Base-by-base conservation (phyloP, 1,284 basidiomycete genomes). In the Ustilago tritici region DNA sequence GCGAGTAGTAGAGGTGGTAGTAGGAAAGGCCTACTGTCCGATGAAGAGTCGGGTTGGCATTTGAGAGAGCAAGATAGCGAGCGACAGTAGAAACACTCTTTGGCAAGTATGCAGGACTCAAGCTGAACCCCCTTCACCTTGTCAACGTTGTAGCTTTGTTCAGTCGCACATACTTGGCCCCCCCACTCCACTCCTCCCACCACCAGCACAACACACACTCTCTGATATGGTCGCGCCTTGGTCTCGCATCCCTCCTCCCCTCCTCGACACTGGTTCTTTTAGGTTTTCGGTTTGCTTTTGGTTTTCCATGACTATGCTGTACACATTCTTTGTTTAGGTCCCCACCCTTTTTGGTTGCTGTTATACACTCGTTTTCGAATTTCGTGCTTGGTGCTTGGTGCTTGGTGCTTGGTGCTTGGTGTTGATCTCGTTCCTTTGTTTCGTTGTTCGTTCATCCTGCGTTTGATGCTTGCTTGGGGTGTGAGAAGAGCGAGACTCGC, bases 21-120 rank as follows among this genome's bases (percentile, higher is more conserved):
- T 35, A 54, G 72, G 34, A 47, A 64, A 6, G 68, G 68, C 7
- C 65, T 59, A 9, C 36, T 63, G 34, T 71, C 69, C 7, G 72
- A 79, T 36, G 74, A 79, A 40, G 77, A 79, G 49, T 67, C 63
- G 41, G 77, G 77, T 38, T 79, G 77, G 74, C 77, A 79, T 66
- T 47, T 79, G 49, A 64, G 65, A 15, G 77, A 79, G 41, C 67
- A 79, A 8, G 61, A 70, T 0, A 67, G 64, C n/a, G 64, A 77
- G 54, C 67, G 65, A 14, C 70, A 58, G 53, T 40, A 5, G 23
- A 10, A 32, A 17, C 17, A 9, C 47, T 17, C 38, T 50, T 12
- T 14, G 14, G 17, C 11, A 55, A 34, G 35, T 9, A 14, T 23
- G 35, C 10, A 9, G 41, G 38, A 40, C 47, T 17, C 49, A 49